These are phyloP conservation scores for Ceratobasidium papillatum DNA, from an alignment of 1,284 basidiomycete species.

Conservation along the genomic window DNA sequence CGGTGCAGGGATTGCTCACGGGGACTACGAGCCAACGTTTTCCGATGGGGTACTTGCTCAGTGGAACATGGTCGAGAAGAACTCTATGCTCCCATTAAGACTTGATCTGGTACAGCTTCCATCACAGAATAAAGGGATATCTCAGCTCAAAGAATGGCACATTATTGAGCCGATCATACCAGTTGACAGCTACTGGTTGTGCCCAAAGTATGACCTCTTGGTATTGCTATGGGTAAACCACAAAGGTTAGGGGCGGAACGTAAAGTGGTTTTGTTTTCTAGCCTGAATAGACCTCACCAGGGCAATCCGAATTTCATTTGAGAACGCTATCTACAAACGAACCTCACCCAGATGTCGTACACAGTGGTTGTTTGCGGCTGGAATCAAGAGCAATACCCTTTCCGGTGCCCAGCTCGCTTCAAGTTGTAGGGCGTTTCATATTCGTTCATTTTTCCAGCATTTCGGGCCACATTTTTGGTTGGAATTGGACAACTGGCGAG, in stretches of 20 bases:
- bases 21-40: not conserved
- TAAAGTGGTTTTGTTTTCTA: not conserved
- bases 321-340: not conserved
- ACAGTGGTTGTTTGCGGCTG: not conserved
- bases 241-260: not conserved
- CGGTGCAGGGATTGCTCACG: not conserved
- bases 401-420: not conserved
- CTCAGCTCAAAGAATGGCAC: not conserved
- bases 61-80: not conserved
- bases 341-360: not conserved
- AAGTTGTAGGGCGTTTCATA: not conserved
- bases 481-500: conserved; percentile 2
- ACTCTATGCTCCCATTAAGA: not conserved
- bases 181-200: not conserved
- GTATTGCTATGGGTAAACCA: not conserved
- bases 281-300: not conserved
- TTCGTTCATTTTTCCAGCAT: not conserved
- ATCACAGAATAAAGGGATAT: not conserved
- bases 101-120: not conserved
- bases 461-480: not conserved
- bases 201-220: not conserved
- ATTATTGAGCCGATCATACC: not conserved
- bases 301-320: not conserved
- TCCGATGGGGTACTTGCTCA: not conserved
- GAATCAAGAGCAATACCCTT: not conserved